These are phyloP conservation scores for barrel medic (Medicago truncatula) DNA, from an alignment of 306 rosid species.

Conservation along the genomic window MtrunA17r5.0-ANR NC_053045.1:38245501-38246000, in stretches of 20 bases:
- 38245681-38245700: constrained; percentile 68
- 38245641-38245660: constrained; percentile 69
- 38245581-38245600: constrained; percentile 38
- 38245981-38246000: not conserved
- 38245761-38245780: constrained; percentile 43
- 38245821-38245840: constrained; percentile 40
- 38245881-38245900: constrained; percentile 61
- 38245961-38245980: too few relatives aligned
- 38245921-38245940: constrained; percentile 38
- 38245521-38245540: constrained; percentile 20
- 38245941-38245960: too few relatives aligned
- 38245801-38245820: constrained; percentile 51
- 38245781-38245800: constrained; percentile 40
- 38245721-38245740: constrained; percentile 62
- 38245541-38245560: constrained; percentile 18
- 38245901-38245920: constrained; percentile 42
- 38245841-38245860: constrained; percentile 49
- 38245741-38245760: constrained; percentile 68
- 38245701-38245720: constrained; percentile 51
- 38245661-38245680: constrained; percentile 70
- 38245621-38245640: constrained; percentile 60
- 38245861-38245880: constrained; percentile 51
- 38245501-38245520: constrained; percentile 48
- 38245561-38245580: not conserved
- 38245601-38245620: constrained; percentile 62